Evolutionary conservation across 2,329 filamentous ascomycete genomes (phyloP), one percentile per base, ranked within the genome.

Genomic region (Ceratocystis cacaofunesta): DNA sequence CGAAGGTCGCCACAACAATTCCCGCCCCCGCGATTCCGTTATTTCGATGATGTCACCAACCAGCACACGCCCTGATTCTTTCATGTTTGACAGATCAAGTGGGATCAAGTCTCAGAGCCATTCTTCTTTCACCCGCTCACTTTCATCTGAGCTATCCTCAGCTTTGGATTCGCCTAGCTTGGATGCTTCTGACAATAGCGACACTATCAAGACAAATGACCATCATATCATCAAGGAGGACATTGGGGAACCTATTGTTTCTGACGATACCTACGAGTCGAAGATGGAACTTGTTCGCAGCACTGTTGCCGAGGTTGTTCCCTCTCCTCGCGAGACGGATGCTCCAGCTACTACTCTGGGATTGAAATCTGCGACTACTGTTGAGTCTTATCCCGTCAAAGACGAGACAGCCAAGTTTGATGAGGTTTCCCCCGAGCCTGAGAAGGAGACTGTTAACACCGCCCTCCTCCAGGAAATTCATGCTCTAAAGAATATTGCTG

Each of bases 91-190:
- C 72, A 85, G 84, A 77, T 84, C 85, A 72, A 87, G 83, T 76
- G 87, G 85, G 73, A 78, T 83, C 74, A 91, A 86, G 77, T 82
- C 85, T 78, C 78, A 77, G 63, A 75, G 80, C 78, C 81, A 79
- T 72, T 89, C 88, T 76, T 92, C 89, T 72, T 70, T 73, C 46
- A 92, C 90, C 78, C 90, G 87, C 75, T 96, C 91, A 72, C 87
- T 96, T 70, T 96, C 90, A 70, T 94, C 90, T 77, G 94, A 97
- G 78, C 83, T 96, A 74, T 95, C 90, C 72, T 95, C 88, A 74
- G 90, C 84, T 79, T 84, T 88, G 82, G 88, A 88, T 72, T 89
- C 88, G 73, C 84, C 84, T 70, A 80, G 80, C 71, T 86, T 84
- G 69, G 85, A 85, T 69, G 67, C 70, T 12, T 74, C 76, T 8